phyloP scores from a whole-genome alignment of 2,329 filamentous ascomycete species.

The Zymoseptoria passerinii region DNA sequence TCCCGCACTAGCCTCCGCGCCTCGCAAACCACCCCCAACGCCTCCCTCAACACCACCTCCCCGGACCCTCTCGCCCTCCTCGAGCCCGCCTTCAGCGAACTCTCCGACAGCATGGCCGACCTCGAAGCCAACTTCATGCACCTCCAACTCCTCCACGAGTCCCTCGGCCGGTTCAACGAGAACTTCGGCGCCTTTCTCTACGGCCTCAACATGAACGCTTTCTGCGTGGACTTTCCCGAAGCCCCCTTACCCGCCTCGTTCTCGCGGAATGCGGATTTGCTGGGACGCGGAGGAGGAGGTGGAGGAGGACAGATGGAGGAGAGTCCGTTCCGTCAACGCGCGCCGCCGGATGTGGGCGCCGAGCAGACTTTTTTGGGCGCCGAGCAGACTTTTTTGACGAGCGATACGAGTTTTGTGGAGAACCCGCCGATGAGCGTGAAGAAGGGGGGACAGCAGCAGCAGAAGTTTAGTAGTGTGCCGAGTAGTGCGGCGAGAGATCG shows the following conservation, averaged over 20 bases:
- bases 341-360: slow-evolving; percentile 34
- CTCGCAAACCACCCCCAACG: slow-evolving; percentile 45
- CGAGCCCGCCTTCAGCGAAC: slow-evolving; percentile 85
- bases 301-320: slow-evolving; percentile 6
- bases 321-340: slow-evolving; percentile 17
- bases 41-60: slow-evolving; percentile 19
- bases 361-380: slow-evolving; percentile 79
- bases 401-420: slow-evolving; percentile 83
- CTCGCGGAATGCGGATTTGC: background rate
- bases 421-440: slow-evolving; percentile 56
- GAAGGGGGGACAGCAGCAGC: slow-evolving; percentile 25
- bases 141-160: slow-evolving; percentile 94
- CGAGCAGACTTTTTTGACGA: slow-evolving; percentile 87
- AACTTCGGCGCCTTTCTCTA: slow-evolving; percentile 94
- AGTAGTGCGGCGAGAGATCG: slow-evolving; percentile 9
- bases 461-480: slow-evolving; percentile 16
- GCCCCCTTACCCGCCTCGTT: slow-evolving; percentile 70
- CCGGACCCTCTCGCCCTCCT: slow-evolving; percentile 69
- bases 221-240: slow-evolving; percentile 97
- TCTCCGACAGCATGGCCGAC: slow-evolving; percentile 89
- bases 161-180: slow-evolving; percentile 84
- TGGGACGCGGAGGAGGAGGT: background rate
- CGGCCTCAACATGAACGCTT: slow-evolving; percentile 97
- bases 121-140: slow-evolving; percentile 97
- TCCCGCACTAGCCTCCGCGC: slow-evolving; percentile 84